A percentile compares a stretch with the other conserved stretches of the same genome.
Conservation (phyloP, 2,329 filamentous ascomycete species). For the Dactylonectria estremocensis region DNA sequence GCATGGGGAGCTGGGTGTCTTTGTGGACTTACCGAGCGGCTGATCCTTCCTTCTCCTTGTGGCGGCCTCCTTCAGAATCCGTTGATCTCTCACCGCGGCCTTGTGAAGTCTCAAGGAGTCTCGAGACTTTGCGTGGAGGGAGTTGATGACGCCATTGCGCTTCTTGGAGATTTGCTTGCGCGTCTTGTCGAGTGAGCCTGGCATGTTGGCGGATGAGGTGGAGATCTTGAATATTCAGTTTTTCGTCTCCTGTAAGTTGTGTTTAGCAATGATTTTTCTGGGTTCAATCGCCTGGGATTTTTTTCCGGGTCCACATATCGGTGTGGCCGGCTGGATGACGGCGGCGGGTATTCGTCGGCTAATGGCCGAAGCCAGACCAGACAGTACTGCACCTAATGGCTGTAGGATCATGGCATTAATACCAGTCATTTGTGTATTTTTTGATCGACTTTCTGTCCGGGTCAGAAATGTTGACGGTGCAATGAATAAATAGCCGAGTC, state of each 20-base stretch:
- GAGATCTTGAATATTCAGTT: slow-evolving; percentile 2
- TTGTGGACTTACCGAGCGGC: slow-evolving; percentile 72
- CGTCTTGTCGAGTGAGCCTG: slow-evolving; percentile 84
- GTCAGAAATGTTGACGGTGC: too few relatives aligned
- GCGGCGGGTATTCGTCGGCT: slow-evolving; percentile 38
- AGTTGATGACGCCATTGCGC: slow-evolving; percentile 78
- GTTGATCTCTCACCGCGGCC: slow-evolving; percentile 86
- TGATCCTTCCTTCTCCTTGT: slow-evolving; percentile 81
- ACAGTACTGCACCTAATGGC: not conserved
- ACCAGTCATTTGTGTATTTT: not conserved
- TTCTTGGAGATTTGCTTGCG: slow-evolving; percentile 94
- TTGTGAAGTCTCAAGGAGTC: slow-evolving; percentile 87
- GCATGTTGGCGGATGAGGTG: slow-evolving; percentile 69
- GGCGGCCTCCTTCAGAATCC: slow-evolving; percentile 80
- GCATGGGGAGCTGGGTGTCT: slow-evolving; percentile 8
- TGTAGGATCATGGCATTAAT: not conserved
- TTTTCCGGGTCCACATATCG: slow-evolving; percentile 31
- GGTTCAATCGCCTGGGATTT: slow-evolving; percentile 23
- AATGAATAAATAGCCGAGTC: too few relatives aligned
- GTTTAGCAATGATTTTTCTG: slow-evolving; percentile 37
- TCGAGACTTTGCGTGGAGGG: slow-evolving; percentile 89
- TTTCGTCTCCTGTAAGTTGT: slow-evolving; percentile 28
- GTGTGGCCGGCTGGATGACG: slow-evolving; percentile 13
- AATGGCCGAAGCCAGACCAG: slow-evolving; percentile 14
- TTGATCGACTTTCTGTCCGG: not conserved